Conservation (phyloP, 495 filamentous ascomycete genomes). For the Aspergillus coremiiformis region DNA sequence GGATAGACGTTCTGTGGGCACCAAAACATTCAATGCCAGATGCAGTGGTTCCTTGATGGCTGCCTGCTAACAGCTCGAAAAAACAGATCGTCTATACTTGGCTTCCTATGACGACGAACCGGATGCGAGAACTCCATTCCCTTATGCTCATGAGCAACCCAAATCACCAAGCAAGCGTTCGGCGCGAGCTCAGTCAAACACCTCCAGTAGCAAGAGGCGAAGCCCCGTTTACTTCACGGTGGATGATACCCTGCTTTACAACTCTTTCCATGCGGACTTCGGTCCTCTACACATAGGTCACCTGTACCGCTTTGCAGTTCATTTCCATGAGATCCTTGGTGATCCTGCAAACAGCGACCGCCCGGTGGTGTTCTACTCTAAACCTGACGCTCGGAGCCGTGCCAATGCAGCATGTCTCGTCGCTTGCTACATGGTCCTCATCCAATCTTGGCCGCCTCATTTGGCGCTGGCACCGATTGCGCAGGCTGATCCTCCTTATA, state of each 20-base stretch:
- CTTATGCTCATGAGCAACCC: constrained; percentile 58
- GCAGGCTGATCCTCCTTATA: constrained; percentile 90
- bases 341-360: constrained; percentile 76
- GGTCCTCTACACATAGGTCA: constrained; percentile 96
- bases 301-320: constrained; percentile 88
- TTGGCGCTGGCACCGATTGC: constrained; percentile 93
- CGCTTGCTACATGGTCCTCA: constrained; percentile 97
- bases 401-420: constrained; percentile 96
- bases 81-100: constrained; percentile 83
- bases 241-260: constrained; percentile 88
- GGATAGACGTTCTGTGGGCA: background rate
- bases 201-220: constrained; percentile 41
- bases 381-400: constrained; percentile 82
- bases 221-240: constrained; percentile 91
- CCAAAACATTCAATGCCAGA: background rate
- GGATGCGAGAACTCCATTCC: constrained; percentile 73
- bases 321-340: constrained; percentile 90
- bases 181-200: constrained; percentile 53
- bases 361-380: constrained; percentile 90
- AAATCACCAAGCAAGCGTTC: constrained; percentile 71
- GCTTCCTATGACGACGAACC: constrained; percentile 84
- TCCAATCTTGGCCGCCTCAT: constrained; percentile 97
- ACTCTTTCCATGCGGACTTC: constrained; percentile 98
- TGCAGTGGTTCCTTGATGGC: background rate
- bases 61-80: background rate